phyloP scores from a whole-genome alignment of 1,284 basidiomycete species.

The Malassezia sympodialis region DNA sequence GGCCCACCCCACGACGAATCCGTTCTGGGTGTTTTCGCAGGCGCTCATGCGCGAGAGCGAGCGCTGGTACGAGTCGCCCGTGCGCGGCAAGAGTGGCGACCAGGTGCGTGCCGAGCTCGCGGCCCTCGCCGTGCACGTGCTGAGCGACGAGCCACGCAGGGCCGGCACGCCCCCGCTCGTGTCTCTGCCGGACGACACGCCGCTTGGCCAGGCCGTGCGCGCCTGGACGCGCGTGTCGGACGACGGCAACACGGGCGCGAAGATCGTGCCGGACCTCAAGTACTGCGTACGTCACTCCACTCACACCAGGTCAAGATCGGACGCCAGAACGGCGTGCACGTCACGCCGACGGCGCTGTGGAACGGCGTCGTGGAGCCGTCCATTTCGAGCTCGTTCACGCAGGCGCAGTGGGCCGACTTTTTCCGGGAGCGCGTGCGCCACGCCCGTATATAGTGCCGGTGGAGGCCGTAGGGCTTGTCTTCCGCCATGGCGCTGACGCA shows the following conservation, averaged over 20 bases:
- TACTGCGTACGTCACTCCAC: conserved; percentile 53
- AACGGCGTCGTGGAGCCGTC: conserved; percentile 65
- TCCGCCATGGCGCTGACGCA: conserved; percentile 20
- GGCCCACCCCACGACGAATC: conserved; percentile 19
- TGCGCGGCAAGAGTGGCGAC: conserved; percentile 60
- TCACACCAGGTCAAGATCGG: conserved; percentile 62
- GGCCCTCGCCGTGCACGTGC: conserved; percentile 52
- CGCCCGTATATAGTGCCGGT: not conserved
- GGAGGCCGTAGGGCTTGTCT: not conserved
- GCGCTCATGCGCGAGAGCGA: conserved; percentile 68
- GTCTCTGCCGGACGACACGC: conserved; percentile 50
- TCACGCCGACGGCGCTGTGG: conserved; percentile 65
- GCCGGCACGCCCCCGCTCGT: conserved; percentile 39
- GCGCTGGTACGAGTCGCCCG: conserved; percentile 67
- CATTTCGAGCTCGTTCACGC: conserved; percentile 71
- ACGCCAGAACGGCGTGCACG: conserved; percentile 81
- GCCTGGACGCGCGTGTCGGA: conserved; percentile 60
- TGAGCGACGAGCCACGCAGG: conserved; percentile 50
- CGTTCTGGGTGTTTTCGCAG: conserved; percentile 40
- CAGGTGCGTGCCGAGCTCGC: conserved; percentile 69
- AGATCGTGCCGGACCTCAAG: conserved; percentile 72
- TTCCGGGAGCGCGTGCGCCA: conserved; percentile 57
- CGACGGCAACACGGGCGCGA: conserved; percentile 63
- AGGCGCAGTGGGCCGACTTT: conserved; percentile 75
- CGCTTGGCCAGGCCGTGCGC: conserved; percentile 51